Evolutionary conservation across 1,284 basidiomycete genomes (phyloP), one percentile per base, ranked within the genome.

Genomic region (Volvariella volvacea): DNA sequence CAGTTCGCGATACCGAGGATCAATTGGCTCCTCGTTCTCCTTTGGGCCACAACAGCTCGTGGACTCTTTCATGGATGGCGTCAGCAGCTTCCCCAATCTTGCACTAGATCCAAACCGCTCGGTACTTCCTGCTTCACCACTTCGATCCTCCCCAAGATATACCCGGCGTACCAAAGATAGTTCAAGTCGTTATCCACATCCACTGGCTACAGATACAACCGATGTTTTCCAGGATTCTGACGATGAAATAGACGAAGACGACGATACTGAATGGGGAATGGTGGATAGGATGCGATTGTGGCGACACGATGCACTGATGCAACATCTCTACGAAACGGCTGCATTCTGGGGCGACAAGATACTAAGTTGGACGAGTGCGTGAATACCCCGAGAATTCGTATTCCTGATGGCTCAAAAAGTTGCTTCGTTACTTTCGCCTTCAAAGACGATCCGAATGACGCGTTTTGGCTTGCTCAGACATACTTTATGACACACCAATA

Each of bases 301-400:
- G 96, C 71, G 96, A 42, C 92, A 98, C 59, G 96, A 99, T 66
- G 95, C 96, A 31, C 80, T 97, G 56, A 92, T 94, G 78, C 95
- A 98, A 63, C 95, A 99, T 68, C 69, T 99, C 22, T 97, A 98
- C 64, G 91, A 94, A 52, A 97, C 95, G 0, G 96, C 96, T 10
- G 87, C 90, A 7, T 98, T 98, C 61, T 99, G 96, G 96, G 96
- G 94, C 2, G 90, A 95, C 68, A 98, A 99, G 65, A 80, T 98
- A 37, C 70, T 97, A 30, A 88, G 80, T 45, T 92, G 93, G 83
- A 97, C 95, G 34, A 87, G 93, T 95, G 59, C 63, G 90, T 78
- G 48, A 41, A 48, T 39, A 40, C 32, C 37, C 42, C 42, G 10
- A 34, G 39, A 25, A 0, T 22, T 41, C 14, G 20, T 21, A n/a